A percentile compares a stretch with the other conserved stretches of the same genome.
phyloP scores from a whole-genome alignment of 495 filamentous ascomycete species.

The Penicillium crystallinum region DNA sequence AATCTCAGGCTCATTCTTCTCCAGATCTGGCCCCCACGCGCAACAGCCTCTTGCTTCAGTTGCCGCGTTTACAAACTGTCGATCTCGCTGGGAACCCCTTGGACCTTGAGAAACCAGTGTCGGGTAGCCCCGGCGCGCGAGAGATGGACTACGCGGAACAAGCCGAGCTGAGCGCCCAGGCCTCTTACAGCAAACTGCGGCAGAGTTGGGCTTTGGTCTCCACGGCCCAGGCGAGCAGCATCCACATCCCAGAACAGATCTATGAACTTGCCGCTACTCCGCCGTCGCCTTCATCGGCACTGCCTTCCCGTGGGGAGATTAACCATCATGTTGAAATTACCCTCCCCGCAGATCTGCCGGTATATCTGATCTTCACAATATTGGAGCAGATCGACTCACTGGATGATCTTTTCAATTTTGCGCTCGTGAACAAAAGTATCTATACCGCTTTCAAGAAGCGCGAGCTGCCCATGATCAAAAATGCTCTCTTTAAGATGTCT shows the following conservation, averaged over 20 bases:
- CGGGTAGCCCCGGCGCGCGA: background rate
- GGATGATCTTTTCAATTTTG: slow-evolving; percentile 54
- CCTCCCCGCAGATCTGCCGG: slow-evolving; percentile 41
- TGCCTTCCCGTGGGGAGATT: background rate
- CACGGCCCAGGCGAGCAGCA: slow-evolving; percentile 18
- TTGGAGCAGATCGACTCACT: slow-evolving; percentile 47
- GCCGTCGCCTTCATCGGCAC: slow-evolving; percentile 20
- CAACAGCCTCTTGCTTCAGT: slow-evolving; percentile 23
- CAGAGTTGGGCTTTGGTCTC: slow-evolving; percentile 11
- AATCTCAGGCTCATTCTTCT: slow-evolving; percentile 5
- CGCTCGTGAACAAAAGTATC: slow-evolving; percentile 52
- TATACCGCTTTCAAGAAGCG: slow-evolving; percentile 57
- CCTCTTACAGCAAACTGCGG: slow-evolving; percentile 15
- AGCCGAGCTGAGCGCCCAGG: background rate
- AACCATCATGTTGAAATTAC: background rate
- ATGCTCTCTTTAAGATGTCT: slow-evolving; percentile 51
- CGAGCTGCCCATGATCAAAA: slow-evolving; percentile 52
- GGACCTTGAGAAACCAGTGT: slow-evolving; percentile 1
- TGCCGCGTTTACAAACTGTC: slow-evolving; percentile 37
- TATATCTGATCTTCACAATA: slow-evolving; percentile 47
- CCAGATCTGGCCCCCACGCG: slow-evolving; percentile 16
- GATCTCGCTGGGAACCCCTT: slow-evolving; percentile 14
- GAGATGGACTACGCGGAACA: background rate
- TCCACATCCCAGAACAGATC: slow-evolving; percentile 21
- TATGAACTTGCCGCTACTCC: slow-evolving; percentile 37